Evolutionary conservation across 2,329 filamentous ascomycete genomes (phyloP).

Genomic region (Spiromastix sp.): DNA sequence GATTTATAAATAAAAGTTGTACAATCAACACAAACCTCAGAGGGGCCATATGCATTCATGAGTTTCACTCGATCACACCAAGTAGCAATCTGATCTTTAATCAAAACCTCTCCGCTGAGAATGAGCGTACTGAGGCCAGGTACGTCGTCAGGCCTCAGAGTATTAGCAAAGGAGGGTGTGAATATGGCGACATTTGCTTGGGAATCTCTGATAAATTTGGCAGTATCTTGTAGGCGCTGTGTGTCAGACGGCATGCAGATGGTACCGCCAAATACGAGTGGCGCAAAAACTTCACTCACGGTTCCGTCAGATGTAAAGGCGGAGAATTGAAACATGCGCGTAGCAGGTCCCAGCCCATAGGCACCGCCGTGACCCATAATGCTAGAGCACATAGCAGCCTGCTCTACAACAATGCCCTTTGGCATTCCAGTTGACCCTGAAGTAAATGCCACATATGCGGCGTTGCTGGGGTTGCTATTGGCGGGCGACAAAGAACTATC

Average conservation of each 20-base stretch:
- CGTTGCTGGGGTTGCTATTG: conserved; percentile 9
- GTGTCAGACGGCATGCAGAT: conserved; percentile 46
- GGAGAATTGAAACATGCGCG: conserved; percentile 46
- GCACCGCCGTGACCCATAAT: conserved; percentile 41
- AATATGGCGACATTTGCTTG: conserved; percentile 43
- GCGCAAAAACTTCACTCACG: conserved; percentile 40
- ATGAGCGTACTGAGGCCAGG: conserved; percentile 25
- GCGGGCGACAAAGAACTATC: conserved; percentile 5
- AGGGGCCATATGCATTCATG: conserved; percentile 31
- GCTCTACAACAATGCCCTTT: conserved; percentile 45
- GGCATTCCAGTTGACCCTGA: conserved; percentile 41
- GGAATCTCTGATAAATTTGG: conserved; percentile 36
- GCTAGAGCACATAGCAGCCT: conserved; percentile 41
- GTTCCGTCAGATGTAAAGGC: conserved; percentile 41
- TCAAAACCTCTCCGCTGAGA: conserved; percentile 16
- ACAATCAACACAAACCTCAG: conserved; percentile 26
- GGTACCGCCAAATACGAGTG: conserved; percentile 43
- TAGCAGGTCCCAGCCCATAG: conserved; percentile 32
- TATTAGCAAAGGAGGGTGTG: conserved; percentile 43
- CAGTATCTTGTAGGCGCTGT: conserved; percentile 41
- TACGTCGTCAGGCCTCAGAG: conserved; percentile 27
- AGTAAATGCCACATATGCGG: conserved; percentile 46
- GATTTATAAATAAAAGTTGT: conserved; percentile 21
- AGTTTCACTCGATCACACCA: conserved; percentile 27
- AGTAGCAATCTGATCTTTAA: conserved; percentile 17